Conservation (phyloP, 257 asterid genomes). For the Hygrophila difformis region DNA sequence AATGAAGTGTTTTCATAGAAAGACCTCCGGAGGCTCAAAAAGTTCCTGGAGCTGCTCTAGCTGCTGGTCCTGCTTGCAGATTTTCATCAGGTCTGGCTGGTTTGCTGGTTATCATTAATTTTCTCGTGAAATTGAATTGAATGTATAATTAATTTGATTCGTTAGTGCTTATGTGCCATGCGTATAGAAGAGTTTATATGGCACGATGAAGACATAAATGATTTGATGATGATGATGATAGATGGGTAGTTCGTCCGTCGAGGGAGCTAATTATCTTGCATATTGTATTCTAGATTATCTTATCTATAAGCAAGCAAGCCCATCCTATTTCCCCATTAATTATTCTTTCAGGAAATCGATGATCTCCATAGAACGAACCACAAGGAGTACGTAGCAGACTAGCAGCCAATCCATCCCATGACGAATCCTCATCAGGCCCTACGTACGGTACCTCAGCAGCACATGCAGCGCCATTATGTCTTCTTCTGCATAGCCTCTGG, state of each 20-base stretch:
- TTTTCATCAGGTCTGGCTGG: conserved; percentile 77
- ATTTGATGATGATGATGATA: too few relatives aligned
- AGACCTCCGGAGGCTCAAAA: conserved; percentile 91
- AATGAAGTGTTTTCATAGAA: conserved; percentile 84
- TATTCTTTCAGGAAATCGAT: conserved; percentile 55
- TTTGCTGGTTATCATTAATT: conserved; percentile 9
- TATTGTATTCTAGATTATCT: too few relatives aligned
- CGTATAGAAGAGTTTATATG: too few relatives aligned
- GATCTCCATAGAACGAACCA: conserved; percentile 58
- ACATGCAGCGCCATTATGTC: conserved; percentile 74
- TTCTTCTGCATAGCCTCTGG: conserved; percentile 98
- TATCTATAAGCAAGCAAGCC: too few relatives aligned
- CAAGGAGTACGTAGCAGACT: conserved; percentile 75
- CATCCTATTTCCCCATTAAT: background rate
- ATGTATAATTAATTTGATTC: background rate
- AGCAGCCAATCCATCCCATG: too few relatives aligned
- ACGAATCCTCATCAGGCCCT: conserved; percentile 66
- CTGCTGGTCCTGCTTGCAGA: conserved; percentile 94
- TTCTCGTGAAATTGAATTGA: too few relatives aligned
- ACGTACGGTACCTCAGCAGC: conserved; percentile 62
- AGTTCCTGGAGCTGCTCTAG: conserved; percentile 85
- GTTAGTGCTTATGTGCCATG: conserved; percentile 16
- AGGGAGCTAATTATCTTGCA: too few relatives aligned
- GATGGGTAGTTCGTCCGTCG: too few relatives aligned
- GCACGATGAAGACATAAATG: too few relatives aligned